Base-by-base conservation (phyloP, 1,139 yeast genomes). In the Lodderomyces metapsilosis region DNA sequence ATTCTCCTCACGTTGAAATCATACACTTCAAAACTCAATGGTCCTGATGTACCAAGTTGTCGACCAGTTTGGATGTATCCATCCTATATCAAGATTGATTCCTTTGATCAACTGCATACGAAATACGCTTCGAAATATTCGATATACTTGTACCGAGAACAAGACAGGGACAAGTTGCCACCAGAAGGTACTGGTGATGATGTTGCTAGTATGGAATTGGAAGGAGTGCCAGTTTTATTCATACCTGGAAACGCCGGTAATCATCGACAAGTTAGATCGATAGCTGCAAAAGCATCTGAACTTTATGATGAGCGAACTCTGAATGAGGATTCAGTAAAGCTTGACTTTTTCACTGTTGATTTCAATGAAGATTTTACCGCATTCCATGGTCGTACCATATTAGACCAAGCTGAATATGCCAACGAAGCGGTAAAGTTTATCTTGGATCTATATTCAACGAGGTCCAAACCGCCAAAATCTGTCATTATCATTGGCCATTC, bases 231-330 rank as follows among this genome's bases (percentile, higher is more conserved):
- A 0, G 88, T 88, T 1, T 66, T 94, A 16, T 94, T 94, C 57
- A 85, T 94, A 31, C 98, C 98, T 0, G 99, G 99, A 0, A 94
- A 94, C 58, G 98, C 98, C 1, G 98, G 99, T 1, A 85, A 95
- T 49, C 89, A 81, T 61, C 78, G 82, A 51, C 99, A 94, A 62
- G 95, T 80, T 8, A 70, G 98, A 42, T 86, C 96, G 1, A 76
- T 94, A n/a, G 98, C 98, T 0, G 82, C 97, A 1, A 84, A 83
- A 48, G 64, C 84, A 22, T 71, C 91, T 1, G 71, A 73, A 40
- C 56, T 79, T 5, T 80, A 63, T 20, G 16, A 36, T 18, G 38
- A 36, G 50, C n/a, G n/a, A n/a, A n/a, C n/a, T 72, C 65, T 47
- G 66, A 71, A 1, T 64, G 67, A 8, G 18, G 11, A 6, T 4